Percentiles rank a stretch among this genome's conserved stretches.
phyloP scores from a whole-genome alignment of 768 basidiomycete species.

The Suillus luteus region DNA sequence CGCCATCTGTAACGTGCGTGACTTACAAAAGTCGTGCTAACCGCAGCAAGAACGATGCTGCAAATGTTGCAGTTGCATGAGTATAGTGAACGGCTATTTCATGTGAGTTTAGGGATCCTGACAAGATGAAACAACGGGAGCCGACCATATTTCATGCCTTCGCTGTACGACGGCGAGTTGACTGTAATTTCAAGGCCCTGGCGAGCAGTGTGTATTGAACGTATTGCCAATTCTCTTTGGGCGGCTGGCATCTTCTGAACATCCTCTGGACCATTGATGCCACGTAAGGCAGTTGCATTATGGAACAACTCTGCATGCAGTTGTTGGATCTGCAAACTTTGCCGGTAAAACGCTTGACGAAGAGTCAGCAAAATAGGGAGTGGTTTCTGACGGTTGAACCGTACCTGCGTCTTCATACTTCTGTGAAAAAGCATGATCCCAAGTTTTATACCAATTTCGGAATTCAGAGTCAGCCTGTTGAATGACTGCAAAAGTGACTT shows the following conservation, averaged over 20 bases:
- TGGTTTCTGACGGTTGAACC: constrained; percentile 22
- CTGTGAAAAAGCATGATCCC: constrained; percentile 79
- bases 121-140: constrained; percentile 6
- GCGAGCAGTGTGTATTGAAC: constrained; percentile 81
- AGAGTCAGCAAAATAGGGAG: constrained; percentile 4
- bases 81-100: constrained; percentile 80
- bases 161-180: constrained; percentile 79
- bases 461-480: constrained; percentile 78
- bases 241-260: constrained; percentile 78
- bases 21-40: constrained; percentile 85
- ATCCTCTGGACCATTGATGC: constrained; percentile 85
- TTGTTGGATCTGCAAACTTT: constrained; percentile 85
- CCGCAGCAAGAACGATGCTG: constrained; percentile 86
- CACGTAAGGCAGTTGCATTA: constrained; percentile 78
- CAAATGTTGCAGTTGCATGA: constrained; percentile 92
- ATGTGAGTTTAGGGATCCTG: constrained; percentile 13
- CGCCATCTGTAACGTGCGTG: neutral
- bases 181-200: constrained; percentile 84
- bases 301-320: constrained; percentile 86
- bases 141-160: constrained; percentile 90
- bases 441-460: constrained; percentile 75
- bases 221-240: constrained; percentile 78
- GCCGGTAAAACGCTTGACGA: constrained; percentile 78
- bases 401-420: constrained; percentile 82
- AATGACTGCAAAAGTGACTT: constrained; percentile 71